Evolutionary conservation across 2,329 filamentous ascomycete species (phyloP).

Genomic region (Fusarium gaditjirri): DNA sequence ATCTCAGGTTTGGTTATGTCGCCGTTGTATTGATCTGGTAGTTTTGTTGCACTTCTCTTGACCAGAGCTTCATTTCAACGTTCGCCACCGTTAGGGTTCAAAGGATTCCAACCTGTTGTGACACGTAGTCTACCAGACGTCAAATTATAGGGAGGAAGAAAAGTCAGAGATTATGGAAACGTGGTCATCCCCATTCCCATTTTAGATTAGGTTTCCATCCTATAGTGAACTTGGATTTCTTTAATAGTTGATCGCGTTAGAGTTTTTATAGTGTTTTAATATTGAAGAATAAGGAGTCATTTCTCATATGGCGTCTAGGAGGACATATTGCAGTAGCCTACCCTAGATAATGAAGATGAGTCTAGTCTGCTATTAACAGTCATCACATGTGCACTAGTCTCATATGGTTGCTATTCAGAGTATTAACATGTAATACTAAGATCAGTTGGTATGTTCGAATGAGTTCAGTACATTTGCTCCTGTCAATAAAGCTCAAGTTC

Average conservation of each 20-base stretch:
- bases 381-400: background rate
- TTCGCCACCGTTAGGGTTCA: background rate
- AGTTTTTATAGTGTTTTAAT: no score
- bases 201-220: background rate
- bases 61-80: background rate
- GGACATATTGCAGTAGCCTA: background rate
- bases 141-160: background rate
- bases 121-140: background rate
- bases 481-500: background rate
- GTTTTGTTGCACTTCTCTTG: background rate
- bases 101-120: background rate
- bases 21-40: background rate
- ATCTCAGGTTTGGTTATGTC: slow-evolving; percentile 14
- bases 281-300: background rate
- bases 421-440: no score
- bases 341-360: background rate
- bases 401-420: rapidly evolving
- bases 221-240: no score
- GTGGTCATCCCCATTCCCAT: background rate
- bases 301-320: background rate
- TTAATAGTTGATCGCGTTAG: background rate
- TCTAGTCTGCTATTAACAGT: background rate
- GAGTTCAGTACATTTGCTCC: rapidly evolving
- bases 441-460: background rate
- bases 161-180: background rate